Evolutionary conservation across 345 rosid genomes (phyloP), one percentile per base, ranked within the genome.

Genomic region (Murraya koenigii): DNA sequence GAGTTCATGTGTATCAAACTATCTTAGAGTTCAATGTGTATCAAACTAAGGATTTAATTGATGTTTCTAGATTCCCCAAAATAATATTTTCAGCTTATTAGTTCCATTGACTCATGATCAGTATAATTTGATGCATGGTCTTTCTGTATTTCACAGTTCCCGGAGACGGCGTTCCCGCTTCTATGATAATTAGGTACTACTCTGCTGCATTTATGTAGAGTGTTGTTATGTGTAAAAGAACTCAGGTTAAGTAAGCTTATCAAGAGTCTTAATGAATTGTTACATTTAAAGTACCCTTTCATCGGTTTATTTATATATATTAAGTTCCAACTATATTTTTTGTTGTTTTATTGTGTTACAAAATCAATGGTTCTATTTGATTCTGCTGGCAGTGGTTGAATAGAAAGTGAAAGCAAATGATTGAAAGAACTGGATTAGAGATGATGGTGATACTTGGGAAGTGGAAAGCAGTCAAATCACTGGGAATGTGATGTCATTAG

Each of bases 81-180:
- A 36, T 63, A 66, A 10, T 10, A 28, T 5, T 35, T 73, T 56
- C 11, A 62, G 36, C 54, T 61, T 77, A 38, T 38, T 73, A 15
- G 39, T 64, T 52, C 41, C 49, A 20, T 83, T 2, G 36, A 33
- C 33, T 35, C 25, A 19, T n/a, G 38, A 72, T 36, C 71, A 17
- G 39, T 66, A 15, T 44, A 66, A 70, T 49, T 62, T 81, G 54
- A 78, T 71, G 56, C 55, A 26, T 20, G 11, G 39, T 72, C 23
- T 59, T 80, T 69, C 72, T 79, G 56, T 25, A 54, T 78, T 80
- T 80, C 79, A 74, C 93, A 92, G 94, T 81, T 94, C 85, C 65
- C 82, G 90, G 78, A 90, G 98, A 80, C 94, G 90, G 6, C 87
- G 91, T 28, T 89, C 97, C 35, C 96, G 92, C 79, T 92, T 94